Conservation (phyloP, 768 basidiomycete genomes). For the Leccinellum rugosiceps region DNA sequence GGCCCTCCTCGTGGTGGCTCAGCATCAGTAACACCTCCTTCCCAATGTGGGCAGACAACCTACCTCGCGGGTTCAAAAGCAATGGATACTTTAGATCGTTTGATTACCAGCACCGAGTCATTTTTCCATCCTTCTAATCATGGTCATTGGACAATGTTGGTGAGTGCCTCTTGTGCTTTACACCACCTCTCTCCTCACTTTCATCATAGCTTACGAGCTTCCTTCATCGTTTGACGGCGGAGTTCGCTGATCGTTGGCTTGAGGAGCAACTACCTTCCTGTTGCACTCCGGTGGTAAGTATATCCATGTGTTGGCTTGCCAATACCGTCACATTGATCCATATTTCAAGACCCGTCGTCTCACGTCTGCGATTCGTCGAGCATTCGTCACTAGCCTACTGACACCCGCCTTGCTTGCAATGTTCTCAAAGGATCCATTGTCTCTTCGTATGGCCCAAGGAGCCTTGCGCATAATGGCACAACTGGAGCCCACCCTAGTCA, state of each 20-base stretch:
- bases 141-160: slow-evolving; percentile 68
- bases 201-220: slow-evolving; percentile 67
- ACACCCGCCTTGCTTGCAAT: slow-evolving; percentile 89
- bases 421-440: slow-evolving; percentile 81
- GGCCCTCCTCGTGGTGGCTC: slow-evolving; percentile 51
- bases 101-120: slow-evolving; percentile 89
- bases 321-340: not conserved
- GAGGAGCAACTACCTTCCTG: slow-evolving; percentile 78
- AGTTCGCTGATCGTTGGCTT: slow-evolving; percentile 76
- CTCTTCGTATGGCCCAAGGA: slow-evolving; percentile 78
- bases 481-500: slow-evolving; percentile 78
- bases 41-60: slow-evolving; percentile 47
- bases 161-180: slow-evolving; percentile 1
- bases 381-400: slow-evolving; percentile 76
- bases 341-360: slow-evolving; percentile 61
- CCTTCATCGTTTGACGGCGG: slow-evolving; percentile 67
- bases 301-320: not conserved
- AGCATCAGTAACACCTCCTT: slow-evolving; percentile 61
- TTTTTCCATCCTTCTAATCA: slow-evolving; percentile 96
- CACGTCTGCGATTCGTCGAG: slow-evolving; percentile 74
- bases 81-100: slow-evolving; percentile 79
- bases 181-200: slow-evolving; percentile 8
- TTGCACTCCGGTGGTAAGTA: slow-evolving; percentile 66
- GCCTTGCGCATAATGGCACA: slow-evolving; percentile 75
- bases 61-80: slow-evolving; percentile 84